Evolutionary conservation across 371 early-diverging fungal species (phyloP).

Genomic region (Chytridium lagenaria): DNA sequence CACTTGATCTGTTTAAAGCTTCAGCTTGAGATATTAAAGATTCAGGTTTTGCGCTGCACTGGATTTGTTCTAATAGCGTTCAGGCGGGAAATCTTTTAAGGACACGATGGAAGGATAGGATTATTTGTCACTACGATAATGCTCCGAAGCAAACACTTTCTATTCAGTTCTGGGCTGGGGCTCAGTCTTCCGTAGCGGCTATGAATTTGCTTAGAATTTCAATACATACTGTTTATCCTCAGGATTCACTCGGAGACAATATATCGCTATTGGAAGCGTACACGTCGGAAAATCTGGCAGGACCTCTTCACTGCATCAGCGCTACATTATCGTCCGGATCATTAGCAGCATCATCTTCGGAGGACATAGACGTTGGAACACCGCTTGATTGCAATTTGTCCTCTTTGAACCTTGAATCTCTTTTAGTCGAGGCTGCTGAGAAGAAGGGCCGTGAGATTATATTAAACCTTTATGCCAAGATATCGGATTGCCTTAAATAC

Average conservation of each 20-base stretch:
- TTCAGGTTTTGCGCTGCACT: conserved; percentile 13
- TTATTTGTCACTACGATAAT: conserved; percentile 9
- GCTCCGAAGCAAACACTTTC: not conserved
- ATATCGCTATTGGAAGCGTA: not conserved
- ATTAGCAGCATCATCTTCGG: not conserved
- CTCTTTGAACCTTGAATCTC: not conserved
- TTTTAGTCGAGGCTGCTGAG: not conserved
- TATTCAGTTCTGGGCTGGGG: conserved; percentile 14
- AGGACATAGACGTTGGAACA: not conserved
- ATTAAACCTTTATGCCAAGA: not conserved
- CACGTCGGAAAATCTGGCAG: not conserved
- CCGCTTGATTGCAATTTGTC: not conserved
- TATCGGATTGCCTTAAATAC: not conserved
- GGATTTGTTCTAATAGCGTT: not conserved
- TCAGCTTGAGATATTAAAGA: conserved; percentile 37
- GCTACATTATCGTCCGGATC: not conserved
- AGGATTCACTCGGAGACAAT: not conserved
- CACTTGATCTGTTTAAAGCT: conserved; percentile 30
- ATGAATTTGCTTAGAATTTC: not conserved
- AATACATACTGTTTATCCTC: not conserved
- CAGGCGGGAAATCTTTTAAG: conserved; percentile 28
- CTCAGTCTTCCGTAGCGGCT: not conserved
- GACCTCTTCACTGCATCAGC: not conserved
- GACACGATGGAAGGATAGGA: conserved; percentile 37
- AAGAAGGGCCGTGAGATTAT: not conserved